A percentile compares a stretch with the other conserved stretches of the same genome.
phyloP scores from a whole-genome alignment of 2,329 filamentous ascomycete species.

The Aspergillus fructus region DNA sequence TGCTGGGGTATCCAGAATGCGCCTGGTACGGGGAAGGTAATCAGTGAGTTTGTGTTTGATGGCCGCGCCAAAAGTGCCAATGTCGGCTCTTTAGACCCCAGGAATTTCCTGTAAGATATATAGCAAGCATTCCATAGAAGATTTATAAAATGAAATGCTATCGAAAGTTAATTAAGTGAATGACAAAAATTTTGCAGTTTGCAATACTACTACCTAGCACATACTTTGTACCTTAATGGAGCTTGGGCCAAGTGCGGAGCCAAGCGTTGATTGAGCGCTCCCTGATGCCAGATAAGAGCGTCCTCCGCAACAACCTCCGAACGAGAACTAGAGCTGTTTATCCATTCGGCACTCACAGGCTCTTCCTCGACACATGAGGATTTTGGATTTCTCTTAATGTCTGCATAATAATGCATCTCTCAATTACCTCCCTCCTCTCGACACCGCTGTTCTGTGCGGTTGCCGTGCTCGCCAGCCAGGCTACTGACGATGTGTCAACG shows the following conservation, averaged over 20 bases:
- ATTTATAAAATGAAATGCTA: background rate
- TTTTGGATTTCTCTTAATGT: slow-evolving; percentile 18
- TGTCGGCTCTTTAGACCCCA: slow-evolving; percentile 66
- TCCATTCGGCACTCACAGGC: slow-evolving; percentile 11
- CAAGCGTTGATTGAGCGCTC: slow-evolving; percentile 24
- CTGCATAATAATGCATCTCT: slow-evolving; percentile 32
- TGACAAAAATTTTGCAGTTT: too few relatives aligned
- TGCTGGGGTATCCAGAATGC: slow-evolving; percentile 99
- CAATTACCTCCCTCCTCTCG: slow-evolving; percentile 26
- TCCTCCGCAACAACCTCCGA: slow-evolving; percentile 16
- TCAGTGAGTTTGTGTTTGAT: slow-evolving; percentile 77
- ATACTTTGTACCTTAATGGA: slow-evolving; percentile 11
- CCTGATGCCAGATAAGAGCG: slow-evolving; percentile 22
- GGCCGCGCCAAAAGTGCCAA: slow-evolving; percentile 67
- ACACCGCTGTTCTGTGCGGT: slow-evolving; percentile 28
- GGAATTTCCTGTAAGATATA: slow-evolving; percentile 46
- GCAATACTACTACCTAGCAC: too few relatives aligned
- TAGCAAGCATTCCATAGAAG: background rate
- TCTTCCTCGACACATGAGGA: slow-evolving; percentile 18
- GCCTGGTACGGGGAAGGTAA: slow-evolving; percentile 78
- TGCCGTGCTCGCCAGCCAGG: slow-evolving; percentile 28
- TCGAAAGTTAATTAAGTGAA: too few relatives aligned
- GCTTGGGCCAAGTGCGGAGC: slow-evolving; percentile 35
- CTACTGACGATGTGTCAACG: slow-evolving; percentile 33
- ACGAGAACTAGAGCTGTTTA: background rate